Conservation (phyloP, 176 grass and related monocot species). For the Echinochloa phyllopogon region DNA sequence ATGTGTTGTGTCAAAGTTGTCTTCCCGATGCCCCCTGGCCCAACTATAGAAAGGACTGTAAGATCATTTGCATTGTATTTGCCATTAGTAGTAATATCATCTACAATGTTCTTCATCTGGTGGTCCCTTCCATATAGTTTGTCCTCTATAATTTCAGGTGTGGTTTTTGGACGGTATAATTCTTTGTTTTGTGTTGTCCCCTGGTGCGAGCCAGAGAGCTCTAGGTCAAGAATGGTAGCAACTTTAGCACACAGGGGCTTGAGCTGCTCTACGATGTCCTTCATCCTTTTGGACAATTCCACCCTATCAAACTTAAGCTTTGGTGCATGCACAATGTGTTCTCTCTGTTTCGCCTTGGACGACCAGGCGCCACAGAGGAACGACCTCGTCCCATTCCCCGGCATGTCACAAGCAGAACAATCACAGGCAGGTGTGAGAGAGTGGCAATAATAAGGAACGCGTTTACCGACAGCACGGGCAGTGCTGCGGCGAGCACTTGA, state of each 20-base stretch:
- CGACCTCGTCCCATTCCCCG: too few relatives aligned
- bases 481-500: background rate
- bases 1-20: conserved; percentile 40
- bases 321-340: background rate
- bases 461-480: background rate
- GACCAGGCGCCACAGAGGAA: too few relatives aligned
- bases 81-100: too few relatives aligned
- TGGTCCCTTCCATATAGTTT: conserved; percentile 38
- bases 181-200: too few relatives aligned
- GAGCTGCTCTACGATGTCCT: background rate
- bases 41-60: conserved; percentile 6
- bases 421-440: background rate
- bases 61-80: background rate
- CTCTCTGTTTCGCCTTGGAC: too few relatives aligned
- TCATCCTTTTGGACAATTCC: background rate
- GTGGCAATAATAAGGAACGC: background rate
- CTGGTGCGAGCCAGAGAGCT: background rate
- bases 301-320: conserved; percentile 16
- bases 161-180: background rate
- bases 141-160: background rate
- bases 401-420: too few relatives aligned
- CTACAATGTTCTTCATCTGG: background rate
- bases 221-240: background rate
- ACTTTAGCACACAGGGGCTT: background rate
- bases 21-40: conserved; percentile 32